Evolutionary conservation across 257 asterid genomes (phyloP), one percentile per base, ranked within the genome.

Genomic region (Verbascum thapsus): DNA sequence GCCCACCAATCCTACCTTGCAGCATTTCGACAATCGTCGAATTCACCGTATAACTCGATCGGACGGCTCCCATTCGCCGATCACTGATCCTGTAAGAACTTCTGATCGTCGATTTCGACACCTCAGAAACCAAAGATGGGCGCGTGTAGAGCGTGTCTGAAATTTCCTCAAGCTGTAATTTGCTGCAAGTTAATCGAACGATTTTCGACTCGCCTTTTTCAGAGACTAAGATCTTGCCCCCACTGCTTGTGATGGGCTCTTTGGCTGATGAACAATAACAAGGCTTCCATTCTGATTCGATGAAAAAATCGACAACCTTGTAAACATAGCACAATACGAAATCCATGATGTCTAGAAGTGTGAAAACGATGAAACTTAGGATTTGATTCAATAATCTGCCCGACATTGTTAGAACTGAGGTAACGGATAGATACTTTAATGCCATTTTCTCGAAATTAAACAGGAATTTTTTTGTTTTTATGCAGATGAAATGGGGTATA

Each of bases 201-300:
- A 94, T 67, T 73, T 81, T 94, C 7, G 96, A 77, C 41, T 84
- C 94, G 2, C 91, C 94, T 38, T 59, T 80, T 62, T 85, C 95
- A 0, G 97, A 81, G 1, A 92, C 83, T 5, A 94, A 13, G 79
- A 89, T 87, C 75, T 85, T 69, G 5, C 91, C 91, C 11, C 85
- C 85, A 64, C 91, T 63, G 59, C 75, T 56, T 0, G 84, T 45
- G 17, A 77, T 69, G 0, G 78, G 87, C 18, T 75, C 90, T 52
- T 81, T 78, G 0, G 87, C 50, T 0, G 95, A 72, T 0, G 84
- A 78, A 38, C 99, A 94, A 40, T 94, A 90, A 43, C 99, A 94
- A 0, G 99, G 84, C 59, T 81, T 90, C 90, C 99, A 79, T n/a
- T 90, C 97, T 0, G 96, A 85, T 51, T 94, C 99, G 8, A 90